Base-by-base conservation (phyloP, 306 rosid species). In the Cicer arietinum region DNA sequence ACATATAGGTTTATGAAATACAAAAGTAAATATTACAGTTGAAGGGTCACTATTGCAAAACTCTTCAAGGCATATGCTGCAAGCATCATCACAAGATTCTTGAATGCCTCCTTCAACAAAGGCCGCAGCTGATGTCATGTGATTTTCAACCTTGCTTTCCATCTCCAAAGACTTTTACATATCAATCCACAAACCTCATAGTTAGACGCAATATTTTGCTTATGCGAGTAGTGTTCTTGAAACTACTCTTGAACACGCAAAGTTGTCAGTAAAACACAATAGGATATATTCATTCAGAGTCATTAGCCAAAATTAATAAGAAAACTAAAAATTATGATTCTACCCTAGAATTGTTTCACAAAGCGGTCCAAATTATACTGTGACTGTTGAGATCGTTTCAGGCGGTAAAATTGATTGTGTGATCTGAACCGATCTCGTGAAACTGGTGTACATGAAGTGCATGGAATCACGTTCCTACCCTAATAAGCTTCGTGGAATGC, bases 41-140 rank as follows among this genome's bases (percentile, higher is more conserved):
- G 96, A 85, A 61, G 99, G 99, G 77, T 95, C 94, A 59, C 83
- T 86, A 57, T 89, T 83, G 30, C 82, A 85, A 64, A 95, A 95
- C 25, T 89, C 98, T 85, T 95, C 98, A 30, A 95, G 96, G 90
- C 99, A 95, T 84, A 95, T 92, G 84, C 99, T 88, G 86, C 99
- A 95, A 80, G 98, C 85, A 77, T 95, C 98, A 69, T 82, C 92
- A 77, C 89, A 90, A 46, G 92, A 86, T 30, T 86, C 93, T 80
- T 92, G 99, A 81, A 95, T 80, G 35, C 99, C 99, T 45, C 99
- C 97, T 84, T 95, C 98, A 73, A 95, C 98, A 82, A 95, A 95
- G 46, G 99, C 99, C 1, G 84, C 96, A 64, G 91, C 92, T 0
- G 99, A 95, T 54, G 85, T 86, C 89, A 89, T 71, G 2, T 81